Conservation (phyloP, 768 basidiomycete species). For the Pleurotus citrinopileatus region DNA sequence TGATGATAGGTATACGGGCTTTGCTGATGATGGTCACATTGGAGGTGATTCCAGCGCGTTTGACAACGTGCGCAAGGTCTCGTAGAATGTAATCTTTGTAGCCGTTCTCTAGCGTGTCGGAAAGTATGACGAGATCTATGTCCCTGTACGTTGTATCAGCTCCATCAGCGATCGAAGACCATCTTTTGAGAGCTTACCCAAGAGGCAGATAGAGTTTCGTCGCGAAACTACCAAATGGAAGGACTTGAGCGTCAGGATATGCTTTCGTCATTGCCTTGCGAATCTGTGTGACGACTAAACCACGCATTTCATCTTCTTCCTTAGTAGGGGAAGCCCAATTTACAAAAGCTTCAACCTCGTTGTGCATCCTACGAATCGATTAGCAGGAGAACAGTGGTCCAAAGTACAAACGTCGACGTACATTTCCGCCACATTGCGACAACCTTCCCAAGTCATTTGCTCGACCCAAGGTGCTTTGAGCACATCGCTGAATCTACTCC, state of each 20-base stretch:
- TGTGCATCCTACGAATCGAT: slow-evolving; percentile 61
- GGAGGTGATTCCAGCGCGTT: slow-evolving; percentile 66
- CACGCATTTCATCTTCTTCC: slow-evolving; percentile 82
- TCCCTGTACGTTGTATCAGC: slow-evolving; percentile 55
- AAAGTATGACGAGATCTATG: slow-evolving; percentile 92
- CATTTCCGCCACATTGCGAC: slow-evolving; percentile 83
- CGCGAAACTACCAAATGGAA: slow-evolving; percentile 90
- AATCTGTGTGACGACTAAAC: slow-evolving; percentile 69
- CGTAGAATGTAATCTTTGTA: slow-evolving; percentile 70
- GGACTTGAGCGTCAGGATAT: slow-evolving; percentile 79
- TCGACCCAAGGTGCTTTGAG: slow-evolving; percentile 71
- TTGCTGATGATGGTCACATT: slow-evolving; percentile 85
- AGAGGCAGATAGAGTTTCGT: slow-evolving; percentile 92
- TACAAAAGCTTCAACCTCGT: slow-evolving; percentile 83
- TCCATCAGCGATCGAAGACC: background rate
- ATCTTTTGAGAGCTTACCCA: slow-evolving; percentile 56
- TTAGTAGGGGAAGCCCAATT: slow-evolving; percentile 85
- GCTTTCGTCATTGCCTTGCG: slow-evolving; percentile 55
- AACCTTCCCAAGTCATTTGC: slow-evolving; percentile 67
- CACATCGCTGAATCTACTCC: slow-evolving; percentile 46
- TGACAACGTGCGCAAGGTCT: slow-evolving; percentile 74
- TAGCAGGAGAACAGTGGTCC: slow-evolving; percentile 11
- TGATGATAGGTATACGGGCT: slow-evolving; percentile 96
- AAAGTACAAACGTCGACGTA: slow-evolving; percentile 35
- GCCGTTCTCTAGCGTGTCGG: slow-evolving; percentile 66